Evolutionary conservation across 2,329 filamentous ascomycete genomes (phyloP).

Genomic region (Xylariaceae sp.): DNA sequence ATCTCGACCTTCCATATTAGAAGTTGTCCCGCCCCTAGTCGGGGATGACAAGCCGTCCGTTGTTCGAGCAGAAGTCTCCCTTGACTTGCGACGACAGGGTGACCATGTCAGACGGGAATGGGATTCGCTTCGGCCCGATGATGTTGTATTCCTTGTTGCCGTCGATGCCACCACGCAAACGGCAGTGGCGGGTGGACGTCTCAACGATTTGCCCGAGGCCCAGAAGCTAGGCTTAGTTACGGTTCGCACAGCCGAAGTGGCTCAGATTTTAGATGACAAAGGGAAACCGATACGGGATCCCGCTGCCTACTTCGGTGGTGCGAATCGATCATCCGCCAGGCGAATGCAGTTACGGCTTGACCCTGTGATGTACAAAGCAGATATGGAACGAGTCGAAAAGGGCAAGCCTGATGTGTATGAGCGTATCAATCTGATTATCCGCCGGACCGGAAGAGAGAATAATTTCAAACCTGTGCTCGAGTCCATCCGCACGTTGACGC

Average conservation of each 20-base stretch:
- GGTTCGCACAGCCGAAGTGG: constrained; percentile 77
- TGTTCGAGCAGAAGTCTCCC: constrained; percentile 77
- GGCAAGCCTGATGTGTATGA: constrained; percentile 79
- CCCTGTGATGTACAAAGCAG: constrained; percentile 67
- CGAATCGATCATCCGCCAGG: constrained; percentile 55
- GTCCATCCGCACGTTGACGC: constrained; percentile 78
- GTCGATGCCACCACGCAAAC: constrained; percentile 58
- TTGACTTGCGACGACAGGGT: constrained; percentile 76
- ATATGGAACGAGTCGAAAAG: constrained; percentile 59
- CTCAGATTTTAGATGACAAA: constrained; percentile 81
- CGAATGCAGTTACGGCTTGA: constrained; percentile 80
- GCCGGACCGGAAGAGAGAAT: constrained; percentile 82
- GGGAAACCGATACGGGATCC: constrained; percentile 65
- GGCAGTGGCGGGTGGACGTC: constrained; percentile 50
- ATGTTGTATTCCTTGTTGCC: constrained; percentile 81
- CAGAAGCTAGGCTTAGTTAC: constrained; percentile 63
- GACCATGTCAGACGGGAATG: constrained; percentile 76
- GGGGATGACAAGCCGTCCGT: constrained; percentile 77
- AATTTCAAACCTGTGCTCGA: constrained; percentile 94
- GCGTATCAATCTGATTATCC: constrained; percentile 76
- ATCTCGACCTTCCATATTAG: constrained; percentile 76
- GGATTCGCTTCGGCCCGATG: constrained; percentile 80
- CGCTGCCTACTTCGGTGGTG: constrained; percentile 56
- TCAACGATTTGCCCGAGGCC: constrained; percentile 40
- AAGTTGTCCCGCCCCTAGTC: constrained; percentile 76